Conservation (phyloP, 192 early-diverging fungal species). For the Lobosporangium transversale region DNA sequence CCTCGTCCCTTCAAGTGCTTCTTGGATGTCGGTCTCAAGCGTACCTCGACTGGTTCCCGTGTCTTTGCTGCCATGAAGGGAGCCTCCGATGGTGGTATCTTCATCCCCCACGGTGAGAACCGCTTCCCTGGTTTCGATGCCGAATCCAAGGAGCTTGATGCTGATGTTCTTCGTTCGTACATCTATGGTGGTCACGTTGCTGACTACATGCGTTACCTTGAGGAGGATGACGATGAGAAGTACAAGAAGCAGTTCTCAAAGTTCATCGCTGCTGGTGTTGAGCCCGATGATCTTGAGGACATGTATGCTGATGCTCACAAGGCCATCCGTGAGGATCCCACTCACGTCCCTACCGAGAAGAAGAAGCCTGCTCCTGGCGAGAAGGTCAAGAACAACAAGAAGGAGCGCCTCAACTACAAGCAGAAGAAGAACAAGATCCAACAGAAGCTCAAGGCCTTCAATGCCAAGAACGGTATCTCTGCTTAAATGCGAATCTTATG, state of each 20-base stretch:
- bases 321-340: conserved; percentile 93
- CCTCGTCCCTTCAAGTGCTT: conserved; percentile 98
- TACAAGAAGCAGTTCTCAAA: conserved; percentile 96
- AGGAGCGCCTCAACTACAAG: conserved; percentile 85
- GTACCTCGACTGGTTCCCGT: conserved; percentile 97
- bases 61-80: conserved; percentile 98
- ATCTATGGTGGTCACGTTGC: conserved; percentile 98
- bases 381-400: conserved; percentile 76
- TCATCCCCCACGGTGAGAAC: conserved; percentile 94
- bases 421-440: conserved; percentile 88
- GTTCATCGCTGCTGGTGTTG: conserved; percentile 89
- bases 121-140: conserved; percentile 97
- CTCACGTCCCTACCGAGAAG: conserved; percentile 73
- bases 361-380: conserved; percentile 76
- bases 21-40: conserved; percentile 96
- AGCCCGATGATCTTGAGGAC: conserved; percentile 93
- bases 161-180: conserved; percentile 93
- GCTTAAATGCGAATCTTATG: conserved; percentile 41
- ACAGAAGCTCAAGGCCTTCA: conserved; percentile 90
- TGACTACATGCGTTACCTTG: conserved; percentile 97
- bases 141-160: conserved; percentile 87
- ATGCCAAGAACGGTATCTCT: conserved; percentile 55
- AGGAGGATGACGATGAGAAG: conserved; percentile 98
- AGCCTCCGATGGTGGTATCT: conserved; percentile 98
- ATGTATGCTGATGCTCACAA: conserved; percentile 93